phyloP scores from a whole-genome alignment of 1,284 basidiomycete species.

The Marasmius sp. region DNA sequence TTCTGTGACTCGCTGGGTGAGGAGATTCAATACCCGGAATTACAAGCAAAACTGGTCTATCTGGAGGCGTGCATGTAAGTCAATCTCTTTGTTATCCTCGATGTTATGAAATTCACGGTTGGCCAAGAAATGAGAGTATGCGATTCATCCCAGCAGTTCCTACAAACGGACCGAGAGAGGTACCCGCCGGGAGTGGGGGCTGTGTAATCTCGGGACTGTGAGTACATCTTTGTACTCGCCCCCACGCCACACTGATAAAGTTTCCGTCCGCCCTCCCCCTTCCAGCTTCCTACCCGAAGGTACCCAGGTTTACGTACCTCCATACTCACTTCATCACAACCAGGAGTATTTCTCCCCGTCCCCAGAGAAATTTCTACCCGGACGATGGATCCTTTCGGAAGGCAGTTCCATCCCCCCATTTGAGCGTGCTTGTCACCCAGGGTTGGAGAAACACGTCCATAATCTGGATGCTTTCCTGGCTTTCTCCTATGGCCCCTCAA shows the following conservation, averaged over 20 bases:
- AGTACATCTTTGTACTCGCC: background rate
- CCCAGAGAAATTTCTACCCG: slow-evolving; percentile 35
- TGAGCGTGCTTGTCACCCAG: background rate
- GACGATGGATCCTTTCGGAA: slow-evolving; percentile 33
- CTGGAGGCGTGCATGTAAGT: slow-evolving; percentile 53
- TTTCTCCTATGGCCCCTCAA: slow-evolving; percentile 37
- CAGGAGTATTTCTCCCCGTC: slow-evolving; percentile 36
- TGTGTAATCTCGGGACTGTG: background rate
- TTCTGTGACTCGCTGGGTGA: slow-evolving; percentile 35
- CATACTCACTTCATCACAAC: slow-evolving; percentile 21
- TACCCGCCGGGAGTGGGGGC: background rate
- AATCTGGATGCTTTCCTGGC: slow-evolving; percentile 36
- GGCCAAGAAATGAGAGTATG: background rate
- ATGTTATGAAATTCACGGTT: background rate
- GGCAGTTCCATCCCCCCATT: slow-evolving; percentile 1
- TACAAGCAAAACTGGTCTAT: slow-evolving; percentile 35
- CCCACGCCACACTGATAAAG: background rate
- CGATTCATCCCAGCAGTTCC: background rate
- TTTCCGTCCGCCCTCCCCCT: too few species aligned
- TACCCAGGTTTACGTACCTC: background rate
- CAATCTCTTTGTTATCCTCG: background rate
- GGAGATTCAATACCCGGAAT: slow-evolving; percentile 26
- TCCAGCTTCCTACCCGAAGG: background rate
- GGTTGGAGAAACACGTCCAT: slow-evolving; percentile 8
- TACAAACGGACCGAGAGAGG: background rate